phyloP scores from a whole-genome alignment of 805 yeast species.

The Danielozyma ontarioensis region DNA sequence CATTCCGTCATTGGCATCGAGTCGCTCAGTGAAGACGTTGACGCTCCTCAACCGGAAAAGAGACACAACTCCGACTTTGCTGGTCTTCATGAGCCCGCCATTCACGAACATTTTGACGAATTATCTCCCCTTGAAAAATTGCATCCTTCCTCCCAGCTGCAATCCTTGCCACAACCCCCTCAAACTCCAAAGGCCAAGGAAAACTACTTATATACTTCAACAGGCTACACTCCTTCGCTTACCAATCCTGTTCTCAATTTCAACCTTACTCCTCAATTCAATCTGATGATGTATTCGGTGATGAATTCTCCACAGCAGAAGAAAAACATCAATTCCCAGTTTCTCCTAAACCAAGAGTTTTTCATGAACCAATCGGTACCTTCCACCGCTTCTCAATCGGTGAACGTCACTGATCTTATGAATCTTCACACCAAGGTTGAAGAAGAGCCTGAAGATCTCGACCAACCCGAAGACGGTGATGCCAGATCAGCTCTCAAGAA shows the following conservation, averaged over 20 bases:
- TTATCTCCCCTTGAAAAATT: neutral
- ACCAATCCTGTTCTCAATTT: slow-evolving; percentile 12
- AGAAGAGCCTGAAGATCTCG: neutral
- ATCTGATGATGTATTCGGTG: slow-evolving; percentile 34
- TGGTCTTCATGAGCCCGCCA: neutral
- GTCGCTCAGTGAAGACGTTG: no score
- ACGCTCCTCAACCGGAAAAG: neutral
- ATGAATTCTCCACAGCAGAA: slow-evolving; percentile 29
- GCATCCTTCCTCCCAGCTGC: neutral
- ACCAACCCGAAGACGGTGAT: neutral
- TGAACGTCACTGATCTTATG: slow-evolving; percentile 17
- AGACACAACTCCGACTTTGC: neutral
- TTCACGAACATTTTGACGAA: neutral
- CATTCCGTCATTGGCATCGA: slow-evolving; percentile 26
- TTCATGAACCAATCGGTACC: slow-evolving; percentile 11
- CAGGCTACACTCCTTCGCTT: slow-evolving; percentile 26
- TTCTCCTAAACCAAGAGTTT: slow-evolving; percentile 23
- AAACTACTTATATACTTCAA: slow-evolving; percentile 15
- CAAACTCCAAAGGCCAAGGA: slow-evolving; percentile 33
- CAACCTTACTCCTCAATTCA: slow-evolving; percentile 37
- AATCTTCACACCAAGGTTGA: slow-evolving; percentile 3
- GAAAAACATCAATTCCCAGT: slow-evolving; percentile 12
- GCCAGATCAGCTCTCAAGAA: slow-evolving; percentile 18
- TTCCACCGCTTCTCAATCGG: no score
- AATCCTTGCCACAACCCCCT: slow-evolving; percentile 13